Evolutionary conservation across 148 eudicot species (phyloP).

Genomic region (Camellia japonica): DNA sequence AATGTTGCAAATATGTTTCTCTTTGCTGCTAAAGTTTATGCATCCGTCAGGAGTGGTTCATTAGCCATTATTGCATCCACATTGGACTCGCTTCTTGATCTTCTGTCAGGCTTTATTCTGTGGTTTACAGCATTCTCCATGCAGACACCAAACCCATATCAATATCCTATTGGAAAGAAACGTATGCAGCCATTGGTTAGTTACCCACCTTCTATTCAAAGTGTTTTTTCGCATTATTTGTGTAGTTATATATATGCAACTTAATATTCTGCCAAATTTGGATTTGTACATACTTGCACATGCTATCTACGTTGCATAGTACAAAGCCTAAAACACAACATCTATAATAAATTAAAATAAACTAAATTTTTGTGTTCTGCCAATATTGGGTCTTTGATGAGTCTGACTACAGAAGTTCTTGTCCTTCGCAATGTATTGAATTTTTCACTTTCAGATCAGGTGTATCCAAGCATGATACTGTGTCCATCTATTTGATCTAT

Average conservation of each 20-base stretch:
- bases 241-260: not conserved
- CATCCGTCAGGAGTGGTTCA: conserved; percentile 71
- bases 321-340: not conserved
- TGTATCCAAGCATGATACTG: not conserved
- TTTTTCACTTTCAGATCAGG: not conserved
- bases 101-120: conserved; percentile 73
- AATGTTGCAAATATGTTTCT: conserved; percentile 80
- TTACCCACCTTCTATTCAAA: conserved; percentile 8
- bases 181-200: conserved; percentile 95
- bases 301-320: not conserved
- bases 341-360: not conserved
- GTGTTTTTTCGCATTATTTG: not conserved
- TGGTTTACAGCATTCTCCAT: conserved; percentile 92
- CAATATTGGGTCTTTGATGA: not conserved
- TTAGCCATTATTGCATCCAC: conserved; percentile 88
- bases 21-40: conserved; percentile 76
- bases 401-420: not conserved
- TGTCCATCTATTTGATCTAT: not conserved
- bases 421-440: not conserved
- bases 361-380: not conserved
- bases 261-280: not conserved
- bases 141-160: conserved; percentile 77
- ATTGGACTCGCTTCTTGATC: conserved; percentile 83
- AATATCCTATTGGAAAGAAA: conserved; percentile 88
- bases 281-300: not conserved